A percentile compares a stretch with the other conserved stretches of the same genome.
Evolutionary conservation across 495 filamentous ascomycete species (phyloP).

Genomic region (Glutinoglossum americanum): DNA sequence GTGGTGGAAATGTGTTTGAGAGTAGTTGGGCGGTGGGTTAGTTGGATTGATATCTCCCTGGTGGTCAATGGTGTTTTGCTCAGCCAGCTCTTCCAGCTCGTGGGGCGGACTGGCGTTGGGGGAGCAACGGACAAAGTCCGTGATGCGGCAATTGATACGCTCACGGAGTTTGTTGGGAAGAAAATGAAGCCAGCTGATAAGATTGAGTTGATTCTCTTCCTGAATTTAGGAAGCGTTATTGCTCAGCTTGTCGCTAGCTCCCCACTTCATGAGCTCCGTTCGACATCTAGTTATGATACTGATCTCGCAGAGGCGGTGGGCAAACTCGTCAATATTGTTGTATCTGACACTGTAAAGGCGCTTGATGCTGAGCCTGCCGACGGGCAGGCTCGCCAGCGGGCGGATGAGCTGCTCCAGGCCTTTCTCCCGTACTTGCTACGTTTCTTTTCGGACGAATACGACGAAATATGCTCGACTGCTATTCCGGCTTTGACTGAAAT

Average conservation of each 20-base stretch:
- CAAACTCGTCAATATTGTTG: constrained; percentile 81
- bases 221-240: constrained; percentile 67
- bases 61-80: constrained; percentile 78
- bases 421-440: constrained; percentile 74
- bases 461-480: constrained; percentile 88
- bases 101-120: constrained; percentile 32
- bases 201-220: constrained; percentile 73
- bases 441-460: constrained; percentile 93
- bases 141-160: constrained; percentile 73
- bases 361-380: constrained; percentile 39
- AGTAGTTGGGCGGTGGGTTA: constrained; percentile 82
- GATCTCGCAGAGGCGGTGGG: constrained; percentile 88
- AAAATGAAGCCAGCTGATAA: constrained; percentile 93
- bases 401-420: constrained; percentile 51
- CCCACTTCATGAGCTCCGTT: constrained; percentile 50
- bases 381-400: constrained; percentile 31
- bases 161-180: constrained; percentile 89
- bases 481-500: constrained; percentile 81
- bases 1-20: constrained; percentile 74
- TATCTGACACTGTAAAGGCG: constrained; percentile 65
- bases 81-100: constrained; percentile 58
- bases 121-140: constrained; percentile 48
- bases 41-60: constrained; percentile 90
- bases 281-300: constrained; percentile 70
- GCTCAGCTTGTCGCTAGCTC: constrained; percentile 62